Base-by-base conservation (phyloP, 2,329 filamentous ascomycete species). In the Coniochaeta pulveracea region DNA sequence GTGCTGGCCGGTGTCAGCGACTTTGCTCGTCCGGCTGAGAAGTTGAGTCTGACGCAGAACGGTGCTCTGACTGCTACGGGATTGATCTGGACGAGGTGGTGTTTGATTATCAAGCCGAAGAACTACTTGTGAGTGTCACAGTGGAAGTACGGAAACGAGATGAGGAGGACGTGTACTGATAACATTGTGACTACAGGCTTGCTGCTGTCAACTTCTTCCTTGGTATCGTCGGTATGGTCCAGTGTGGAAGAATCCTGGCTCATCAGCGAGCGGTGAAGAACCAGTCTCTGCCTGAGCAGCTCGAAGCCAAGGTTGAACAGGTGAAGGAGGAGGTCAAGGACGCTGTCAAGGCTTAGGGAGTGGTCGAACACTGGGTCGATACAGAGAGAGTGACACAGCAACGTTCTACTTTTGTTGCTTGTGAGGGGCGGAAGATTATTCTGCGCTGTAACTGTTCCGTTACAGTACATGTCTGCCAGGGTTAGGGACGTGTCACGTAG, bases 131-230 rank as follows among this genome's bases (percentile, higher is more conserved):
- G 64, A 30, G 77, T 63, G 14, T 15, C n/a, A 4, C 26, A 8
- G n/a, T n/a, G n/a, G n/a, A n/a, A n/a, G n/a, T n/a, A n/a, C n/a
- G n/a, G n/a, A n/a, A n/a, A n/a, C n/a, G n/a, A n/a, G n/a, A n/a
- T n/a, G n/a, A n/a, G n/a, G 22, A 24, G 22, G 22, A 9, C 12
- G 14, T 27, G 25, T 9, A n/a, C 21, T 27, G 12, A 10, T 27
- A 15, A 14, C 18, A 21, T 33, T 19, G 23, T n/a, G 10, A 33
- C 12, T 33, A 9, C 40, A 86, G 81, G 40, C 78, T 98, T 38
- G 91, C 91, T 40, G 78, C 86, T 35, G 91, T 96, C 55, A 98
- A 98, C 75, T 95, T 95, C 74, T 93, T 95, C 72, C 81, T 98
- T 48, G 89, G 83, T 49, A 64, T 80, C 45, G 88, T 95, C 42